Base-by-base conservation (phyloP, 345 rosid species). In the Trapa incisa region DNA sequence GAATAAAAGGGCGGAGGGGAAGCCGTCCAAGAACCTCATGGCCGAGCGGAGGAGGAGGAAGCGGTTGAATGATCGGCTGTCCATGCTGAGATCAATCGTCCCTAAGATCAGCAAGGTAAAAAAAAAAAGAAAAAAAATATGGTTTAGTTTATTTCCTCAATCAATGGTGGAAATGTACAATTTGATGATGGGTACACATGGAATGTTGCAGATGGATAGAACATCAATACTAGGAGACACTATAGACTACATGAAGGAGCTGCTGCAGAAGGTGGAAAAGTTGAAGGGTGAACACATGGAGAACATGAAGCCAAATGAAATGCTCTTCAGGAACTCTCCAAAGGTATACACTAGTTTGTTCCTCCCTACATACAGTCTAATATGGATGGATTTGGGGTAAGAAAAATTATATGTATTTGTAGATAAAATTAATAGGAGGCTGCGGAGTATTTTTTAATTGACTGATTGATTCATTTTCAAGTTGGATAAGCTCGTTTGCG, bases 251-350 rank as follows among this genome's bases (percentile, higher is more conserved):
- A 67, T 80, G 80, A 88, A 84, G 54, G 96, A 86, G 76, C 89
- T 88, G 61, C 71, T 82, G 64, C 80, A 75, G 43, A 86, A 81
- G 74, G 84, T 93, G 76, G 77, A 77, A 45, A 82, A 76, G 72
- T 68, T 88, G 75, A 85, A 86, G 75, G 83, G 82, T 67, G 77
- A 78, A 38, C 78, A 65, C 75, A 71, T 84, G 72, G 79, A 81
- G 57, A 89, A 85, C 65, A 73, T 64, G 41, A 85, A 80, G 68
- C 72, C 88, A 65, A 82, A 78, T 65, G 86, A 90, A 75, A 73
- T 73, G 45, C n/a, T 77, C 61, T 81, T 78, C 73, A 83, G 91
- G 80, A 93, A 93, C 74, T 83, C 98, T 42, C 96, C 97, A 10
- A 91, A 91, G 97, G 97, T 91, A 83, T 15, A 35, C 50, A 41